A percentile compares a stretch with the other conserved stretches of the same genome.
Conservation (phyloP, 1,284 basidiomycete species). For the Moniliella sp. region DNA sequence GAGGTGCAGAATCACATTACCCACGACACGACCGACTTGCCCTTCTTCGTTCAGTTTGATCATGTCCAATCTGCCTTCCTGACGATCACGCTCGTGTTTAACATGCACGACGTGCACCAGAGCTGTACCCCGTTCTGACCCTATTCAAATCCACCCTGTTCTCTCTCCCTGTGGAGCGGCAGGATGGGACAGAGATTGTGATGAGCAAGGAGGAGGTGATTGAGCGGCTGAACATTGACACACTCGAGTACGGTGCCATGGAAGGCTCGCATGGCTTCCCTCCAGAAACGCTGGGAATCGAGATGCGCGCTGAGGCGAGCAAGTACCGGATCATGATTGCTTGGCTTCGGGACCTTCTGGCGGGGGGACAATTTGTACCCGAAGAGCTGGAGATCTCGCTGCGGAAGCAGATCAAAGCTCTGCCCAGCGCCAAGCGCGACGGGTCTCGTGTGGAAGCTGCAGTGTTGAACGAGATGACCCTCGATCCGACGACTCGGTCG, state of each 20-base stretch:
- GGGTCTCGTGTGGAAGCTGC: conserved; percentile 60
- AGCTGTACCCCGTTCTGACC: conserved; percentile 44
- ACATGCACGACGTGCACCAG: conserved; percentile 33
- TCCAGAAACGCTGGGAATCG: conserved; percentile 48
- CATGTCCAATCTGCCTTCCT: conserved; percentile 54
- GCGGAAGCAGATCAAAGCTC: conserved; percentile 68
- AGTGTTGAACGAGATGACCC: conserved; percentile 31
- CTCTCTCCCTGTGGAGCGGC: conserved; percentile 56
- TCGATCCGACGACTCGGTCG: background rate
- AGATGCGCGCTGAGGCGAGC: conserved; percentile 53
- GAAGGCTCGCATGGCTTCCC: conserved; percentile 51
- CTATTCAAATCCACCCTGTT: conserved; percentile 74
- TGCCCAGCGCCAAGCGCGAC: conserved; percentile 82
- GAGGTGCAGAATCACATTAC: conserved; percentile 48
- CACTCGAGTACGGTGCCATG: conserved; percentile 60
- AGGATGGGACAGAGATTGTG: conserved; percentile 43
- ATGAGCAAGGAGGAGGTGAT: conserved; percentile 74
- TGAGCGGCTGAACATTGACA: conserved; percentile 69
- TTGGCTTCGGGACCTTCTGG: conserved; percentile 77
- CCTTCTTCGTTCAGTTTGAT: conserved; percentile 76
- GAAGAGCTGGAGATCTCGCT: conserved; percentile 69
- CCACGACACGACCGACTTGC: conserved; percentile 47
- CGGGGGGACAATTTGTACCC: conserved; percentile 55
- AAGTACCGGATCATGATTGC: conserved; percentile 61
- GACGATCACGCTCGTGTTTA: conserved; percentile 49